Evolutionary conservation across 306 rosid species (phyloP).

Genomic region (Citrullus mucosospermus): DNA sequence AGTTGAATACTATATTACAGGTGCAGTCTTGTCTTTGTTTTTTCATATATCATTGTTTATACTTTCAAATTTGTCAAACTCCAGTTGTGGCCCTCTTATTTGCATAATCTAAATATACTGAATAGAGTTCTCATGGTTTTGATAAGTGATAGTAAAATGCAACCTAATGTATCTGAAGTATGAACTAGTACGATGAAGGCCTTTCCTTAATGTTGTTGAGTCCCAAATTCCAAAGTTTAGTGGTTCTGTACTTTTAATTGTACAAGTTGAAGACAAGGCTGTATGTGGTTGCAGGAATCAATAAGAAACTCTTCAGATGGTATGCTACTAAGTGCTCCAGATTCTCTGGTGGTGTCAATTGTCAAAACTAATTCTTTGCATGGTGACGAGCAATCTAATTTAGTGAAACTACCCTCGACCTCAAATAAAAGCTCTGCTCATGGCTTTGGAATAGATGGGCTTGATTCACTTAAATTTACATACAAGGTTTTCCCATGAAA

Average conservation of each 20-base stretch:
- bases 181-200: not conserved
- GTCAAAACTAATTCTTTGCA: slow-evolving; percentile 35
- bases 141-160: not conserved
- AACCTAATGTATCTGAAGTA: not conserved
- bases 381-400: slow-evolving; percentile 41
- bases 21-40: slow-evolving; percentile 21
- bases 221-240: not conserved
- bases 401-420: slow-evolving; percentile 29
- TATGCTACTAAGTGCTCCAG: slow-evolving; percentile 78
- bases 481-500: slow-evolving; percentile 49
- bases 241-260: not conserved
- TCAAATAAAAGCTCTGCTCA: slow-evolving; percentile 38
- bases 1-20: slow-evolving; percentile 86
- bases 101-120: not conserved
- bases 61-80: not conserved
- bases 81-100: not conserved
- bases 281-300: slow-evolving; percentile 54
- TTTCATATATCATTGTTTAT: not conserved
- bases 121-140: not conserved
- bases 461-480: slow-evolving; percentile 69
- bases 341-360: slow-evolving; percentile 67
- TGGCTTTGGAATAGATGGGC: slow-evolving; percentile 76
- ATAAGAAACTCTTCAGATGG: slow-evolving; percentile 86
- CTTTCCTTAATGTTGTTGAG: not conserved
- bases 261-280: slow-evolving; percentile 2